A percentile compares a stretch with the other conserved stretches of the same genome.
Conservation (phyloP, 2,329 filamentous ascomycete genomes). For the Cladorrhinum sp. region DNA sequence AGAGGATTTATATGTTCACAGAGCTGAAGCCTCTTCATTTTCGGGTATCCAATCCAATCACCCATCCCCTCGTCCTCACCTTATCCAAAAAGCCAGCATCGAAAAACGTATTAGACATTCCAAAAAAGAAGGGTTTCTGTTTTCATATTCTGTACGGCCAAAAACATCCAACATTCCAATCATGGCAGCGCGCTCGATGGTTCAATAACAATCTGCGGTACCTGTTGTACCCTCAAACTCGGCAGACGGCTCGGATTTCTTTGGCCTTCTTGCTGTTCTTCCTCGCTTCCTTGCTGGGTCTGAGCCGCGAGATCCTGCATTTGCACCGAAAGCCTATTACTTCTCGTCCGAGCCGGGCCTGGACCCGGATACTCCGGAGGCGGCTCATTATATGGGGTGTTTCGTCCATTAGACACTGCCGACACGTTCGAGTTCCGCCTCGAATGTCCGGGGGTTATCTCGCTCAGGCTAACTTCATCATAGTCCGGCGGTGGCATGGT, state of each 20-base stretch:
- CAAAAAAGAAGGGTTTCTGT: background rate
- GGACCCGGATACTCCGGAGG: constrained; percentile 51
- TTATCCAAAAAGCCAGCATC: background rate
- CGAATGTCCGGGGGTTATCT: constrained; percentile 32
- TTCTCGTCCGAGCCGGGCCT: constrained; percentile 35
- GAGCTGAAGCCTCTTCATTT: background rate
- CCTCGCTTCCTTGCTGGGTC: constrained; percentile 1
- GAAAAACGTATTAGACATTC: background rate
- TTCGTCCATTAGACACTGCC: constrained; percentile 34
- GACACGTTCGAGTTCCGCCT: constrained; percentile 25
- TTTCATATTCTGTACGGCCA: background rate
- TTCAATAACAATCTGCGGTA: constrained; percentile 60
- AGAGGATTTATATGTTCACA: background rate
- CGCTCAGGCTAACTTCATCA: constrained; percentile 37
- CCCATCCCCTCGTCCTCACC: background rate
- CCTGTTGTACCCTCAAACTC: constrained; percentile 45
- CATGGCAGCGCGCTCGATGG: constrained; percentile 43
- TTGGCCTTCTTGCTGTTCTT: constrained; percentile 22
- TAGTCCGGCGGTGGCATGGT: constrained; percentile 54
- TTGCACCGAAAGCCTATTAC: constrained; percentile 34
- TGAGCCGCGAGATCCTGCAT: constrained; percentile 31
- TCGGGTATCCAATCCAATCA: background rate
- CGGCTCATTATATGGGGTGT: constrained; percentile 45
- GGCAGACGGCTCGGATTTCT: constrained; percentile 42
- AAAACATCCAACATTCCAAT: background rate